A percentile compares a stretch with the other conserved stretches of the same genome.
These are phyloP conservation scores for Aspergillus japonicus DNA, from an alignment of 2,329 filamentous ascomycete species.

Conservation along the genomic window DNA sequence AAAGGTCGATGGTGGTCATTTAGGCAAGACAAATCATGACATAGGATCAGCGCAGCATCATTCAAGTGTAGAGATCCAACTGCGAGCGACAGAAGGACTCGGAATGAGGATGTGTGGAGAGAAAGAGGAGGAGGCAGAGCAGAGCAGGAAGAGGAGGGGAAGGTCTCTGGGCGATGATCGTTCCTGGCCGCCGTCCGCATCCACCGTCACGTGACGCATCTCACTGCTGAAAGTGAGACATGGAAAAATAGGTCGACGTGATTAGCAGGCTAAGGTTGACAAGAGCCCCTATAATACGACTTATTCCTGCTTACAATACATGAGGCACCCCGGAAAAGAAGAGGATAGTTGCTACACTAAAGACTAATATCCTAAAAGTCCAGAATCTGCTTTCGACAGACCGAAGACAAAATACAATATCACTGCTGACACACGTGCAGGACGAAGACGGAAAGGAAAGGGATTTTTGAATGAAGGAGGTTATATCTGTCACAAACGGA, in stretches of 20 bases:
- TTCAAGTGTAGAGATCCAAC: slow-evolving; percentile 16
- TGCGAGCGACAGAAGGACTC: slow-evolving; percentile 15
- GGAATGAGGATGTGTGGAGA: background rate
- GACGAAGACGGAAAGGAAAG: background rate
- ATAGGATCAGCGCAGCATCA: slow-evolving; percentile 24
- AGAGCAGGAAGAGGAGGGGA: slow-evolving; percentile 13
- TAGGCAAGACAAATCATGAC: slow-evolving; percentile 29
- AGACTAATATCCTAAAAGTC: background rate
- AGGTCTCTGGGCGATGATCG: slow-evolving; percentile 2
- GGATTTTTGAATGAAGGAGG: background rate
- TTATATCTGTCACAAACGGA: background rate
- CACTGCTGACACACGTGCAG: background rate
- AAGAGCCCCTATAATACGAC: no score
- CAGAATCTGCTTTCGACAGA: background rate
- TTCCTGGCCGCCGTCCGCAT: slow-evolving; percentile 17
- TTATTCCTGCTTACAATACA: no score
- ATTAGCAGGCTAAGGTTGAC: no score
- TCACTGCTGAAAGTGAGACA: background rate
- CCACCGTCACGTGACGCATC: slow-evolving; percentile 15
- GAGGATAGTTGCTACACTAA: background rate
- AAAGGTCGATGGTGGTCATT: slow-evolving; percentile 22
- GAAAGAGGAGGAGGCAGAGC: background rate
- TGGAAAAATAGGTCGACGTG: background rate
- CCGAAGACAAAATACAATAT: background rate
- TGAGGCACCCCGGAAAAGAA: background rate